Evolutionary conservation across 139 green algal species (phyloP).

Genomic region (Chlamydomonas incerta): DNA sequence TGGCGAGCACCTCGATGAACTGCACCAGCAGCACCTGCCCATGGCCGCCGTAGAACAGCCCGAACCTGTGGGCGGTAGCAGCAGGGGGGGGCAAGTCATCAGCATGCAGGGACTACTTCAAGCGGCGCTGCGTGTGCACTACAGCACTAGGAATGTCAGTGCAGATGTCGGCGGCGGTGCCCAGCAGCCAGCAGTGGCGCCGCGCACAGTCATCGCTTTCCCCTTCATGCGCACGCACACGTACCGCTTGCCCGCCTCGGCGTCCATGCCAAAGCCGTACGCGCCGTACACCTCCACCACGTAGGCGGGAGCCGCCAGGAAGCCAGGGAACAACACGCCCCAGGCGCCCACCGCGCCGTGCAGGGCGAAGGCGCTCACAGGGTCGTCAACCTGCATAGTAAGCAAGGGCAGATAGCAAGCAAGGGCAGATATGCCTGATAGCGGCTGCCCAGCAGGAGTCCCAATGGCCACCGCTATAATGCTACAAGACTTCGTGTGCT

Average conservation of each 20-base stretch:
- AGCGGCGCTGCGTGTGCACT: not conserved
- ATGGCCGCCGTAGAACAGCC: conserved; percentile 61
- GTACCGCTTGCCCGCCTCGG: not conserved
- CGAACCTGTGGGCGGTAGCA: conserved; percentile 4
- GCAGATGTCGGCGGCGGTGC: no score
- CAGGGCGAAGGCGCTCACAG: conserved; percentile 65
- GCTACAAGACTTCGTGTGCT: no score
- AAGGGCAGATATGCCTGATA: no score
- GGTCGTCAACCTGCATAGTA: conserved; percentile 66
- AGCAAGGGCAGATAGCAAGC: no score
- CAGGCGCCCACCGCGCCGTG: conserved; percentile 66
- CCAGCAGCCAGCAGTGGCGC: no score
- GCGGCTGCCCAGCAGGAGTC: no score
- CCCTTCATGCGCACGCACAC: not conserved
- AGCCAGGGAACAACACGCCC: conserved; percentile 44
- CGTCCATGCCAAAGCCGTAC: not conserved
- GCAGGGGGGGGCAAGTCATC: not conserved
- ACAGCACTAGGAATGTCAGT: not conserved
- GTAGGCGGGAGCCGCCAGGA: conserved; percentile 47
- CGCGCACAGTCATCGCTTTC: not conserved
- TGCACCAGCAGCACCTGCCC: conserved; percentile 52
- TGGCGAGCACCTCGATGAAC: conserved; percentile 54
- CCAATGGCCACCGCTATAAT: no score
- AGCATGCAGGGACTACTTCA: not conserved
- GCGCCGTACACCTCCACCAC: conserved; percentile 60